A percentile compares a stretch with the other conserved stretches of the same genome.
phyloP scores from a whole-genome alignment of 495 filamentous ascomycete genomes.

The Tuber brumale region DNA sequence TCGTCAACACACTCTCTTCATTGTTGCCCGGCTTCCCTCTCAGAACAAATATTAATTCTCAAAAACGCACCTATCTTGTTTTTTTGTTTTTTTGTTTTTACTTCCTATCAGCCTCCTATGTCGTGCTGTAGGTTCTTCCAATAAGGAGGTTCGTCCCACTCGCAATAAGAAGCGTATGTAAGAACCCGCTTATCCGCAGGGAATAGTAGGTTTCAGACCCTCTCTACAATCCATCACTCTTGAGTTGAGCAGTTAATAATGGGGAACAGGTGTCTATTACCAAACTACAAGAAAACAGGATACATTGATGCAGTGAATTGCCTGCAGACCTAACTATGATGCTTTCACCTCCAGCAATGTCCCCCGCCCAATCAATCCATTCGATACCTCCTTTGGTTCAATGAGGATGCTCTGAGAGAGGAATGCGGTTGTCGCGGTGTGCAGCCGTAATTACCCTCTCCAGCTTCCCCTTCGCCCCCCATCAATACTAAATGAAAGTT shows the following conservation, averaged over 20 bases:
- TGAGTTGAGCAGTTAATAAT: conserved; percentile 14
- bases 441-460: conserved; percentile 45
- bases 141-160: neutral
- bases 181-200: conserved; percentile 45
- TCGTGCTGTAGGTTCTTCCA: neutral
- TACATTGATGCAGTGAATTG: conserved; percentile 63
- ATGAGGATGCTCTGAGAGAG: conserved; percentile 46
- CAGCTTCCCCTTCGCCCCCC: neutral
- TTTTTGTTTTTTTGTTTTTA: neutral
- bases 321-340: conserved; percentile 45
- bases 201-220: conserved; percentile 45
- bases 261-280: conserved; percentile 49
- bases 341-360: conserved; percentile 30
- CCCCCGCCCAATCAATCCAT: conserved; percentile 50
- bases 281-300: conserved; percentile 47
- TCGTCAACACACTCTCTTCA: neutral
- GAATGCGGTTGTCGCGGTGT: conserved; percentile 48
- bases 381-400: conserved; percentile 48
- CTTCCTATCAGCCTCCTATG: conserved; percentile 5
- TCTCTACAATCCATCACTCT: neutral
- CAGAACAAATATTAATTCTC: neutral
- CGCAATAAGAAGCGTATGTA: neutral
- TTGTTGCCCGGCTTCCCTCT: neutral
- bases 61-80: neutral
- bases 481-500: neutral